Conservation (phyloP, 305 asterid genomes). For the Ajuga reptans region DNA sequence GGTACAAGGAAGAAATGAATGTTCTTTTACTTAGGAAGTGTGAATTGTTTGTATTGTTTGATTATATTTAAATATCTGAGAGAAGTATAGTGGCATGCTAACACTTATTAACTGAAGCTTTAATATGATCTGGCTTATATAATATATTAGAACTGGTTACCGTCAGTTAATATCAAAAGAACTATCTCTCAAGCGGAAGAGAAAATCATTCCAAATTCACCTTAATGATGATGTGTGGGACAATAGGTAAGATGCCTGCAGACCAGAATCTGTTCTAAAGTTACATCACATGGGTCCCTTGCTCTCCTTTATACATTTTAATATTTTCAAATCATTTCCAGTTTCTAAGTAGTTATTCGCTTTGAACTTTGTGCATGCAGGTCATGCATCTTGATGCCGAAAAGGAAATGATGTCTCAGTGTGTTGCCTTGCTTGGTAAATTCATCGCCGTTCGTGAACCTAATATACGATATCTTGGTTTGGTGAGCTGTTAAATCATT, state of each 20-base stretch:
- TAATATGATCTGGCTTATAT: background rate
- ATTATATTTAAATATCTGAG: background rate
- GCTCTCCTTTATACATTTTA: background rate
- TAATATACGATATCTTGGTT: slow-evolving; percentile 87
- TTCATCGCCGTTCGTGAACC: slow-evolving; percentile 96
- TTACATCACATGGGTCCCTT: background rate
- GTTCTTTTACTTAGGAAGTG: background rate
- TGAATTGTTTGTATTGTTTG: background rate
- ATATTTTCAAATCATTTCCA: background rate
- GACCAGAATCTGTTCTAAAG: background rate
- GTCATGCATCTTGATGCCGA: slow-evolving; percentile 98
- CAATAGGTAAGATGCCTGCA: background rate
- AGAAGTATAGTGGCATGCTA: background rate
- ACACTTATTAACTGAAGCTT: background rate
- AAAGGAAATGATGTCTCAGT: slow-evolving; percentile 94
- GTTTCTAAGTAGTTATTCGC: background rate
- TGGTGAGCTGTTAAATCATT: slow-evolving; percentile 47
- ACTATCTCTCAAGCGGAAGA: background rate
- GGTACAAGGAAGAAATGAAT: background rate
- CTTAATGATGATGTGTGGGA: background rate
- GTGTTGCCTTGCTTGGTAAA: slow-evolving; percentile 96
- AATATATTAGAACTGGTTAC: background rate
- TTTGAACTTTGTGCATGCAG: slow-evolving; percentile 30
- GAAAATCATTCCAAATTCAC: background rate
- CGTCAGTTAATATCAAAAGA: too few species aligned